phyloP scores from a whole-genome alignment of 371 early-diverging fungal genomes.

The Mucor racemosus region DNA sequence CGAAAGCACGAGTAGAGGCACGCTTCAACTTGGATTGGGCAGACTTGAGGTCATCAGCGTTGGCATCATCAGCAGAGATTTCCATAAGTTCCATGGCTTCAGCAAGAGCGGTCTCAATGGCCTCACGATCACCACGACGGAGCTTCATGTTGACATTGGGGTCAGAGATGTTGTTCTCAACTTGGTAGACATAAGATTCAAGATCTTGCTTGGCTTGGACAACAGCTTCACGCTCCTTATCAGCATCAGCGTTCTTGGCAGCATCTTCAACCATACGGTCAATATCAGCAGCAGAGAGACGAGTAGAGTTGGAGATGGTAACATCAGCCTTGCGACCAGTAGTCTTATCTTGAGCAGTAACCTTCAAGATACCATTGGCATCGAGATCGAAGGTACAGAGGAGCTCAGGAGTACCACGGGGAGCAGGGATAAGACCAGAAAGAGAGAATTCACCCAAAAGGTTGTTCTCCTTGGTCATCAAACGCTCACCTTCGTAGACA shows the following conservation, averaged over 20 bases:
- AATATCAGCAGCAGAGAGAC: constrained; percentile 89
- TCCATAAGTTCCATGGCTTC: constrained; percentile 90
- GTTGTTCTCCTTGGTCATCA: constrained; percentile 93
- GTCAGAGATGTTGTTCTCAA: constrained; percentile 81
- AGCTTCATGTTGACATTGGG: constrained; percentile 78
- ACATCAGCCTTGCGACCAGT: constrained; percentile 89
- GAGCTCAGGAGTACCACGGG: constrained; percentile 91
- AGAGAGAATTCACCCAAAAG: constrained; percentile 92
- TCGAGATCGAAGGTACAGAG: constrained; percentile 94
- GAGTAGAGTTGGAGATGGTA: constrained; percentile 92
- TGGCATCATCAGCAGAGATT: constrained; percentile 72
- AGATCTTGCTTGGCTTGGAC: constrained; percentile 87
- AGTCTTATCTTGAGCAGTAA: constrained; percentile 90
- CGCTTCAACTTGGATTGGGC: constrained; percentile 83
- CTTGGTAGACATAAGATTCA: constrained; percentile 88
- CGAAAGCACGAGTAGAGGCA: constrained; percentile 77
- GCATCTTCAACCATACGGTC: constrained; percentile 91
- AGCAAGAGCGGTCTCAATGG: constrained; percentile 84
- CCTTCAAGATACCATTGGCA: constrained; percentile 95
- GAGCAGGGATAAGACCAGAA: constrained; percentile 85
- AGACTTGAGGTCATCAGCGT: constrained; percentile 86
- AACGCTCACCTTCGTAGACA: constrained; percentile 93
- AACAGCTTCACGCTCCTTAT: constrained; percentile 79
- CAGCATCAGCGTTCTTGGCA: constrained; percentile 86
- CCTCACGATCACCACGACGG: constrained; percentile 83